A percentile compares a stretch with the other conserved stretches of the same genome.
These are phyloP conservation scores for Colletotrichum plurivorum DNA, from an alignment of 2,329 filamentous ascomycete genomes.

Conservation along the genomic window DNA sequence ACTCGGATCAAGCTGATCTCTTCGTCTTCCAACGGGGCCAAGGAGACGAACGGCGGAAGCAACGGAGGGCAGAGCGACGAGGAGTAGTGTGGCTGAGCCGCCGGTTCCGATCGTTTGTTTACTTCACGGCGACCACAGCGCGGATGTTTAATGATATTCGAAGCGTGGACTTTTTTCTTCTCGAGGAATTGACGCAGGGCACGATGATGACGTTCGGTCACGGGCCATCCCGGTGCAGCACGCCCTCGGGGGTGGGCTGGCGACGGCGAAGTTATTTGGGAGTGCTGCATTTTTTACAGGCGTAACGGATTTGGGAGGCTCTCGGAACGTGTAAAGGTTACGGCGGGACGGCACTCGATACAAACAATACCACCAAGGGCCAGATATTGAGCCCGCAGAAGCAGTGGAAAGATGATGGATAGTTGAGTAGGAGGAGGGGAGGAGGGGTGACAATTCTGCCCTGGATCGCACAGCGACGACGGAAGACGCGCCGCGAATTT, in stretches of 20 bases:
- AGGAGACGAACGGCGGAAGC: conserved; percentile 47
- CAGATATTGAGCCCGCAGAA: conserved; percentile 23
- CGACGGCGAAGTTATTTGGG: conserved; percentile 21
- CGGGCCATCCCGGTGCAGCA: conserved; percentile 10
- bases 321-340: conserved; percentile 43
- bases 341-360: conserved; percentile 42
- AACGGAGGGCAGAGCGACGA: conserved; percentile 66
- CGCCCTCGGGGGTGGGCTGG: background rate
- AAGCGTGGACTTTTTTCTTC: conserved; percentile 2
- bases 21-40: conserved; percentile 54
- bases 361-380: conserved; percentile 46
- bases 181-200: conserved; percentile 40
- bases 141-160: conserved; percentile 31
- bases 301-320: conserved; percentile 39
- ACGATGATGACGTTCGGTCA: conserved; percentile 34
- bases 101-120: background rate
- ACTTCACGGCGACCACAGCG: background rate
- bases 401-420: conserved; percentile 4
- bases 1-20: conserved; percentile 80
- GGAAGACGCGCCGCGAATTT: conserved; percentile 30
- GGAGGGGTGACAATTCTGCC: background rate
- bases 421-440: conserved; percentile 4
- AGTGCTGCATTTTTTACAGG: conserved; percentile 37
- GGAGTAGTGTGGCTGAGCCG: conserved; percentile 52
- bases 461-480: conserved; percentile 4